Evolutionary conservation across 75 land plant genomes (phyloP).

Genomic region (Adiantum capillusveneris): DNA sequence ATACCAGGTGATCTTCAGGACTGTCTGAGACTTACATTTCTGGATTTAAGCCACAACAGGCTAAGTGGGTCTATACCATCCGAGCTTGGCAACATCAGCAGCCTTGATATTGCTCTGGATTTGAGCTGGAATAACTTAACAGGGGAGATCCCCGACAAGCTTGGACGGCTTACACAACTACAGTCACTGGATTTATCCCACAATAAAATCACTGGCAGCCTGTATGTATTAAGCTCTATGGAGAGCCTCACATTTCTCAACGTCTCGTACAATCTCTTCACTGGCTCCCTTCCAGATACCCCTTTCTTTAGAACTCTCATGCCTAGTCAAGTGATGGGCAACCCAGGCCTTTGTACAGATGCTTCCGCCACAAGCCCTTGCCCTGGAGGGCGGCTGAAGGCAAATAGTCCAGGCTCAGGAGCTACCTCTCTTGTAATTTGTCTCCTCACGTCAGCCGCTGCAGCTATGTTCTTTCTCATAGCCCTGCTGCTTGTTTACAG

Average conservation of each 20-base stretch:
- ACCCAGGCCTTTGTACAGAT: slow-evolving; percentile 50
- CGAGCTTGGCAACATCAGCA: slow-evolving; percentile 47
- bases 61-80: slow-evolving; percentile 57
- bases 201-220: slow-evolving; percentile 60
- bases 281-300: slow-evolving; percentile 63
- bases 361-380: slow-evolving; percentile 16
- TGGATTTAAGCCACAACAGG: slow-evolving; percentile 62
- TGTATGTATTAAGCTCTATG: slow-evolving; percentile 36
- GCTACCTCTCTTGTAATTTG: slow-evolving; percentile 32
- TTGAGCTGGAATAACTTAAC: slow-evolving; percentile 59
- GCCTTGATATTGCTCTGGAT: slow-evolving; percentile 59
- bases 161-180: slow-evolving; percentile 44
- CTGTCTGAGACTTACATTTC: slow-evolving; percentile 45
- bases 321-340: slow-evolving; percentile 44
- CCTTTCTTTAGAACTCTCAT: slow-evolving; percentile 67
- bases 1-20: slow-evolving; percentile 49
- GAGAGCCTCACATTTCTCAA: slow-evolving; percentile 70
- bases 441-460: slow-evolving; percentile 36
- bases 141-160: slow-evolving; percentile 54
- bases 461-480: slow-evolving; percentile 29
- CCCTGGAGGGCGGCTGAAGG: background rate
- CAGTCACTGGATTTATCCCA: slow-evolving; percentile 63
- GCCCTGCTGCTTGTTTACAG: slow-evolving; percentile 22
- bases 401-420: slow-evolving; percentile 2
- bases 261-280: slow-evolving; percentile 64